Evolutionary conservation across 495 filamentous ascomycete species (phyloP).

Genomic region (Cercophora samala): DNA sequence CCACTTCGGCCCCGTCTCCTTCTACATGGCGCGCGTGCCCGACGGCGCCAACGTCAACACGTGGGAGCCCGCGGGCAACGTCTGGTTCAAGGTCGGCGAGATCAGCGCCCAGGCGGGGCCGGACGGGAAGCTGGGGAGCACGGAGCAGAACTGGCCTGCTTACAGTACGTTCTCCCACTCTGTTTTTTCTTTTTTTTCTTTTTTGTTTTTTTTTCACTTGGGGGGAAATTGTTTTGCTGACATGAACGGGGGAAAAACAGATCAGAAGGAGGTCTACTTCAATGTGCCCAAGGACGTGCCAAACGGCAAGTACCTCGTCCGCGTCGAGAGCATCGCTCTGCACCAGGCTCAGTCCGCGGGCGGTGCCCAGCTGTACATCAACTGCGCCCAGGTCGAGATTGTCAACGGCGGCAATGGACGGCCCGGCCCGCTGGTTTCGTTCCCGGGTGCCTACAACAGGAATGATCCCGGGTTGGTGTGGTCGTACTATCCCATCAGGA

Average conservation of each 20-base stretch:
- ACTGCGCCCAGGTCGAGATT: slow-evolving; percentile 56
- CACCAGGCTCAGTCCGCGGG: slow-evolving; percentile 37
- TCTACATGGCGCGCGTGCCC: slow-evolving; percentile 50
- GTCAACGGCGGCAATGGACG: slow-evolving; percentile 47
- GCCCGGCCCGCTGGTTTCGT: slow-evolving; percentile 44
- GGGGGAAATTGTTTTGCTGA: too few relatives aligned
- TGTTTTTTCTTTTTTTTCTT: too few relatives aligned
- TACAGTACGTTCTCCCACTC: slow-evolving; percentile 42
- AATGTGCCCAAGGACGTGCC: slow-evolving; percentile 41
- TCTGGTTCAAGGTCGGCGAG: slow-evolving; percentile 49
- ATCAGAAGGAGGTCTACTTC: slow-evolving; percentile 29
- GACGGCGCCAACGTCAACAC: slow-evolving; percentile 38
- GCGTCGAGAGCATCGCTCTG: slow-evolving; percentile 41
- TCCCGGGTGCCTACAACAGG: slow-evolving; percentile 53
- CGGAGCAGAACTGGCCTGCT: slow-evolving; percentile 39
- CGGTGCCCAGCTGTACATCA: slow-evolving; percentile 51
- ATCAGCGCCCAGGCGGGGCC: slow-evolving; percentile 28
- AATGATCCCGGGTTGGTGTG: slow-evolving; percentile 46
- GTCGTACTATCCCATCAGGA: slow-evolving; percentile 38
- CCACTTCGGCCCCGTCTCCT: slow-evolving; percentile 48
- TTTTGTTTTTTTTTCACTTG: too few relatives aligned
- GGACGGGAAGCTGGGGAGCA: slow-evolving; percentile 24
- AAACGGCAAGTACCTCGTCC: slow-evolving; percentile 40
- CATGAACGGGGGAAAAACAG: not conserved
- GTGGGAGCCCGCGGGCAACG: slow-evolving; percentile 46